phyloP scores from a whole-genome alignment of 345 rosid genomes.

The Boechera divaricarpa region DNA sequence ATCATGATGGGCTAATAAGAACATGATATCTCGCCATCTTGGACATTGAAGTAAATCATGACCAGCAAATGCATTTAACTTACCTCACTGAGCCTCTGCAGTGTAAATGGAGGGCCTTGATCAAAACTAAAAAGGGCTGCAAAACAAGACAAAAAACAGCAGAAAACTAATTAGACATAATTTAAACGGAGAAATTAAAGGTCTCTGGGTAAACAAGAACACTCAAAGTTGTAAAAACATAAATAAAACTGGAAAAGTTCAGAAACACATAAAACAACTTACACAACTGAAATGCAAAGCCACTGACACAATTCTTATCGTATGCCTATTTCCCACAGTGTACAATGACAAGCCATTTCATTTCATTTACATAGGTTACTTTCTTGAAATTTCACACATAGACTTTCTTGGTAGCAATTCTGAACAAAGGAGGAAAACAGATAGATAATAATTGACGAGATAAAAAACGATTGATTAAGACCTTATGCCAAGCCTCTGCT shows the following conservation, averaged over 20 bases:
- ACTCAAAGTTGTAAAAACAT: slow-evolving; percentile 7
- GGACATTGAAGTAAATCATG: background rate
- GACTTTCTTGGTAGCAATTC: background rate
- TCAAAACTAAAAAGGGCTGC: slow-evolving; percentile 73
- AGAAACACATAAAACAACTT: background rate
- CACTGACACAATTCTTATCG: slow-evolving; percentile 16
- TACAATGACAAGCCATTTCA: slow-evolving; percentile 11
- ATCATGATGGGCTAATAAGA: background rate
- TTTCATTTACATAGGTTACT: slow-evolving; percentile 14
- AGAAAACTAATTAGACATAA: slow-evolving; percentile 8
- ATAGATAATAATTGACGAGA: slow-evolving; percentile 4
- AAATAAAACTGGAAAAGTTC: background rate
- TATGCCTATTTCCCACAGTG: background rate
- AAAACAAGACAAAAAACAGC: slow-evolving; percentile 29
- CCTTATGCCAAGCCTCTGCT: slow-evolving; percentile 19
- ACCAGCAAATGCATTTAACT: slow-evolving; percentile 26
- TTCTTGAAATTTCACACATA: background rate
- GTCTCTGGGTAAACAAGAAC: background rate
- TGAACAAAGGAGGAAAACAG: background rate
- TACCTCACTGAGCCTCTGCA: slow-evolving; percentile 96
- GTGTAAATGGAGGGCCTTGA: slow-evolving; percentile 96
- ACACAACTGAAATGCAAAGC: background rate
- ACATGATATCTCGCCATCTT: background rate
- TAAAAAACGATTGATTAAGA: background rate
- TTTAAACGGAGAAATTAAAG: background rate